Conservation (phyloP, 106 monocot species). For the Dendrobium officinale region DNA sequence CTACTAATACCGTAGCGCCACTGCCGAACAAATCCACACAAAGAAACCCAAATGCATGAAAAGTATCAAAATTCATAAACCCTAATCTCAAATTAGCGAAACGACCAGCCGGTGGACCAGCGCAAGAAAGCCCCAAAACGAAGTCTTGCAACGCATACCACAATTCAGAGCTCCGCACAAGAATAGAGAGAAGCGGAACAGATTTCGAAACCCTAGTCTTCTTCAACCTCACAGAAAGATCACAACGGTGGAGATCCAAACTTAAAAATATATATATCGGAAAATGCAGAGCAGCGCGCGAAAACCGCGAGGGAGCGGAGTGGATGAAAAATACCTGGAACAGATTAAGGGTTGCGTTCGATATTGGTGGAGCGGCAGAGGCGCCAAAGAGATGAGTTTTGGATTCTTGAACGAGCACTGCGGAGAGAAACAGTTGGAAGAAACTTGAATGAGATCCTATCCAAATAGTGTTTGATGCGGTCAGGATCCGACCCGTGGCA, state of each 20-base stretch:
- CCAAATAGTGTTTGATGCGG: not conserved
- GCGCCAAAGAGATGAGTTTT: not conserved
- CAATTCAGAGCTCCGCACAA: not conserved
- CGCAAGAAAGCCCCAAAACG: not conserved
- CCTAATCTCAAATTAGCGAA: not conserved
- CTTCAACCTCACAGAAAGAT: not conserved
- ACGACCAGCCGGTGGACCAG: not conserved
- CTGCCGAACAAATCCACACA: not conserved
- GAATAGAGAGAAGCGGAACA: not conserved
- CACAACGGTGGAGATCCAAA: not conserved
- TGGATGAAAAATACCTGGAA: not conserved
- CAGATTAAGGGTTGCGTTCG: not conserved
- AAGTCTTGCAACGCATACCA: not conserved
- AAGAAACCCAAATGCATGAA: not conserved
- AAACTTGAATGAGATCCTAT: not conserved
- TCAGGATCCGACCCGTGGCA: too few relatives aligned
- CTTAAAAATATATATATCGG: too few relatives aligned
- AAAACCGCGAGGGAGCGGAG: not conserved
- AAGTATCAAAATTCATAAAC: not conserved
- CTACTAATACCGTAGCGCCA: not conserved
- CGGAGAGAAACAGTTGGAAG: not conserved
- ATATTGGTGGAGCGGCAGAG: not conserved
- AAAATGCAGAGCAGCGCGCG: too few relatives aligned
- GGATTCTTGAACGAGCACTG: not conserved
- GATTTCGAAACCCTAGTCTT: slow-evolving; percentile 4